phyloP scores from a whole-genome alignment of 2,329 filamentous ascomycete species.

The Phialophora macrospora region DNA sequence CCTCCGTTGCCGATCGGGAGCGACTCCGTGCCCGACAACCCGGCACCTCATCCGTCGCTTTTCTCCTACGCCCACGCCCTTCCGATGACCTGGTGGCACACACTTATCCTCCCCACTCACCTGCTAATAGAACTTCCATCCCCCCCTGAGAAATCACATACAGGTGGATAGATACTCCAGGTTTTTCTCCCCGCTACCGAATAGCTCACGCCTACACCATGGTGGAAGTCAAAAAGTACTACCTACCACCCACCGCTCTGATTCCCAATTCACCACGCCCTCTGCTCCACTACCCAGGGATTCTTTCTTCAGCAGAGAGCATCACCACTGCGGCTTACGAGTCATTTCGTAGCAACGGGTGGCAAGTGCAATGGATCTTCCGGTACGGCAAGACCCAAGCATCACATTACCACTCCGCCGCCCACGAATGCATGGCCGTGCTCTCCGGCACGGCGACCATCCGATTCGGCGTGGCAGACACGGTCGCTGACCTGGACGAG shows the following conservation, averaged over 20 bases:
- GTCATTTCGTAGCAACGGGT: slow-evolving; percentile 55
- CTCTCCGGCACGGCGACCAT: slow-evolving; percentile 59
- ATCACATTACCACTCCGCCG: slow-evolving; percentile 62
- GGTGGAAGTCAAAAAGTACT: slow-evolving; percentile 44
- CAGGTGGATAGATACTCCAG: not conserved
- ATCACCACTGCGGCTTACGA: slow-evolving; percentile 47
- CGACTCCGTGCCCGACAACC: not conserved
- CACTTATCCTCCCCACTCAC: too few species aligned
- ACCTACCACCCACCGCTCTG: slow-evolving; percentile 51
- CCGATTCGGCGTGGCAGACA: slow-evolving; percentile 61
- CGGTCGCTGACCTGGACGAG: slow-evolving; percentile 45
- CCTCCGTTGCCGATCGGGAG: not conserved
- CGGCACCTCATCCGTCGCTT: not conserved
- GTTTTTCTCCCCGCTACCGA: not conserved
- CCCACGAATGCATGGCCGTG: slow-evolving; percentile 64
- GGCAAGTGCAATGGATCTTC: slow-evolving; percentile 62
- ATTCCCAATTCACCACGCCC: slow-evolving; percentile 60
- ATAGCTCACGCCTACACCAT: slow-evolving; percentile 59
- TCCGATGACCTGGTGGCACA: not conserved
- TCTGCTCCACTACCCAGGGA: slow-evolving; percentile 58
- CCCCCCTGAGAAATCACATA: too few species aligned
- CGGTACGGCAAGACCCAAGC: slow-evolving; percentile 60
- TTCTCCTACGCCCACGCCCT: not conserved
- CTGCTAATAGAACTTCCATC: not conserved
- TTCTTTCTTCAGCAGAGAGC: slow-evolving; percentile 40